Base-by-base conservation (phyloP, 164 flowering plant genomes). In the Macadamia integrifolia region DNA sequence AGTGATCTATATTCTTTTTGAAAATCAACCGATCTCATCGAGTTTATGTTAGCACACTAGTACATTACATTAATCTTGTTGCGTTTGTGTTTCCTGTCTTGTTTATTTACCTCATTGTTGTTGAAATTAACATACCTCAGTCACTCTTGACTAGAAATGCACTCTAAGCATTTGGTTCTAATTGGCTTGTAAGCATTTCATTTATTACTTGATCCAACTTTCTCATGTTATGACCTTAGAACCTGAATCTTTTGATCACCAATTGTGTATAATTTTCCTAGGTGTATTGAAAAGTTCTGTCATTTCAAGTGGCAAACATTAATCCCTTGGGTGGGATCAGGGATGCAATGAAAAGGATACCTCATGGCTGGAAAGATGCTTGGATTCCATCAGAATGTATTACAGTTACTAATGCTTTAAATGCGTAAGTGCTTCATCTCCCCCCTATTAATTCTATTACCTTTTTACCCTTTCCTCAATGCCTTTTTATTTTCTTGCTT, bases 161-260 rank as follows among this genome's bases (percentile, higher is more conserved):
- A n/a, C 72, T 28, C 43, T 66, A 92, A 76, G 91, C 92, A 28
- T 86, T 92, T 77, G 99, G 99, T 73, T 94, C 99, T 73, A 97
- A 94, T 80, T 94, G 97, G 97, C 99, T 97, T 0, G 99, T 94
- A 68, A 83, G 95, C 63, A 58, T 64, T 58, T 50, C 58, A 13
- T 1, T 32, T 42, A 57, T 30, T 13, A 56, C 68, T 49, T 49
- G 18, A 35, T 42, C 31, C 40, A 31, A 59, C 69, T 35, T 57
- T 4, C n/a, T 17, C 43, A 61, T 61, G 6, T 40, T 13, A 63
- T 30, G 28, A 9, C 42, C 67, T 42, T 9, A 63, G n/a, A 32
- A 9, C 42, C 67, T 42, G 7, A 14, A 31, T 30, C 30, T 49
- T 10, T 28, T 23, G 12, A 15, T 30, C 13, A 12, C 32, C 32